phyloP scores from a whole-genome alignment of 208 protist genomes.

The Leishmania gerbilli region DNA sequence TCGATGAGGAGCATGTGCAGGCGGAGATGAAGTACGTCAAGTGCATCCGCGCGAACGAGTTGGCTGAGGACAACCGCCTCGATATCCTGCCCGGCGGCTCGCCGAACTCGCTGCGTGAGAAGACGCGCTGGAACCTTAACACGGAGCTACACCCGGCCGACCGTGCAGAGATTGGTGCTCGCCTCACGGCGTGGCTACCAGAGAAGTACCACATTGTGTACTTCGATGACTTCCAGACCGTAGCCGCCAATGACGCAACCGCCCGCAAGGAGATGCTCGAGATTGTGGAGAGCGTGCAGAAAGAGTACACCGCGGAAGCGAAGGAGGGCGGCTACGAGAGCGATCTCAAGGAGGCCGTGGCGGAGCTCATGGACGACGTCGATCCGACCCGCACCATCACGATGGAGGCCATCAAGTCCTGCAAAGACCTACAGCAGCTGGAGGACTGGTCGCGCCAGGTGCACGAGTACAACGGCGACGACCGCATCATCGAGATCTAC shows the following conservation, averaged over 20 bases:
- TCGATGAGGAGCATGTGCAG: constrained; percentile 90
- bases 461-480: constrained; percentile 90
- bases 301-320: constrained; percentile 83
- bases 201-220: constrained; percentile 93
- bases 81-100: constrained; percentile 87
- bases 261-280: constrained; percentile 76
- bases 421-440: constrained; percentile 70
- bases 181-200: constrained; percentile 86
- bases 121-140: constrained; percentile 89
- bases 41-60: constrained; percentile 88
- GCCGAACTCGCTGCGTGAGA: constrained; percentile 86
- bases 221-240: constrained; percentile 89
- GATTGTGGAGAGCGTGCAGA: constrained; percentile 76
- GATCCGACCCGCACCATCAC: constrained; percentile 82
- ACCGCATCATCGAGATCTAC: constrained; percentile 86
- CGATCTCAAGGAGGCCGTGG: constrained; percentile 66
- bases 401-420: constrained; percentile 61
- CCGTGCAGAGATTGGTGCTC: constrained; percentile 72
- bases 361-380: constrained; percentile 77
- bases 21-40: constrained; percentile 92
- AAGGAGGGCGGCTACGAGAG: constrained; percentile 62
- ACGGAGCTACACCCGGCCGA: constrained; percentile 84
- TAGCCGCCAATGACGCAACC: constrained; percentile 73
- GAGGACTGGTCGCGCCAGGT: constrained; percentile 81
- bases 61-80: constrained; percentile 87